Base-by-base conservation (phyloP, 2,329 filamentous ascomycete genomes). In the Thielaviopsis ethacetica region DNA sequence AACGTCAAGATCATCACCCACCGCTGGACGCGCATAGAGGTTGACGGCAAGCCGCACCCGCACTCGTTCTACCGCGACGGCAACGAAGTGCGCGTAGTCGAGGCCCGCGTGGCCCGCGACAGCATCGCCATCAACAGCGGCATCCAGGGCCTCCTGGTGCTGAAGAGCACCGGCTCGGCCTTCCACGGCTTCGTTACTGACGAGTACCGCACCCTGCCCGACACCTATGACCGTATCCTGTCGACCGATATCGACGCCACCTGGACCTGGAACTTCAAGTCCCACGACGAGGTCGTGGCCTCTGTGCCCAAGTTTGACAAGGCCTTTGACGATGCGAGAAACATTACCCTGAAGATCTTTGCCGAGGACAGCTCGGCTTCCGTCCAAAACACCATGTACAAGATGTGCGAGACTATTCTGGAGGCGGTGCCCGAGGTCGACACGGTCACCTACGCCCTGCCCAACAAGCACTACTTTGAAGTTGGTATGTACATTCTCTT, bases 391-490 rank as follows among this genome's bases (percentile, higher is more conserved):
- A 97, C 91, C 62, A 97, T 98, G 93, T 98, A 96, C 77, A 94
- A 96, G 77, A 98, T 98, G 91, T 84, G 81, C 66, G 86, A 91
- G 71, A 76, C 85, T 70, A 95, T 98, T 65, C 76, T 98, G 57
- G 85, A 80, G 9, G 81, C 77, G 22, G 86, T 84, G 24, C 85
- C 89, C 15, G 76, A 84, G 63, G 80, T 90, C 22, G 80, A 85
- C 52, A 76, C 78, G 22, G 88, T 93, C 50, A 81, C 85, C 66
- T 97, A 96, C 70, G 78, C 85, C 9, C 77, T 98, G 67, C 93
- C 93, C 12, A 98, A 98, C 77, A 97, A 96, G 76, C 93, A 98
- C 74, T 97, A 96, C 75, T 97, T 97, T 68, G 91, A 97, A 73
- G 85, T 97, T 71, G 86, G 83, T 89, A 75, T 74, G 84, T 76